Evolutionary conservation across 2,329 filamentous ascomycete species (phyloP).

Genomic region (Zymoseptoria brevis): DNA sequence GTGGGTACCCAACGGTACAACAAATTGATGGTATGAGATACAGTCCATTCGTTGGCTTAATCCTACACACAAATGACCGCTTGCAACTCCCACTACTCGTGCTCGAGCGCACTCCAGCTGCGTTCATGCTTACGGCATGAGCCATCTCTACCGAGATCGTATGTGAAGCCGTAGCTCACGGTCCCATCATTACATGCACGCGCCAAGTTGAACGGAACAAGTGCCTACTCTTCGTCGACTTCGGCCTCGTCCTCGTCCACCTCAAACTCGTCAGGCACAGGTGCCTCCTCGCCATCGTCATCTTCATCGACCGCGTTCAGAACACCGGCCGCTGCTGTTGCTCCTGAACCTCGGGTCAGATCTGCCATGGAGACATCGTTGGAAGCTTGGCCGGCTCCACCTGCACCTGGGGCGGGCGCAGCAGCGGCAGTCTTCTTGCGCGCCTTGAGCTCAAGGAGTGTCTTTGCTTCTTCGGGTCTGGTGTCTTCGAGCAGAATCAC

Average conservation of each 20-base stretch:
- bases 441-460: conserved; percentile 81
- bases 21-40: not conserved
- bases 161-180: not conserved
- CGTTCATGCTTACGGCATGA: not conserved
- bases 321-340: conserved; percentile 55
- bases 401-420: conserved; percentile 31
- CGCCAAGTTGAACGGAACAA: not conserved
- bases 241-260: conserved; percentile 59
- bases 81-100: not conserved
- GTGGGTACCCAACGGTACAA: not conserved
- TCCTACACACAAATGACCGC: not conserved
- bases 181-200: not conserved
- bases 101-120: not conserved
- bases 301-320: conserved; percentile 85
- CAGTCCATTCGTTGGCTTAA: not conserved
- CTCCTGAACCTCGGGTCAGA: conserved; percentile 23
- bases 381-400: conserved; percentile 10
- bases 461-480: conserved; percentile 67
- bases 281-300: conserved; percentile 65
- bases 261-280: conserved; percentile 64
- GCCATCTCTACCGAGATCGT: not conserved
- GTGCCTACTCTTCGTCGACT: conserved; percentile 17
- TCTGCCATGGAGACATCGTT: conserved; percentile 28
- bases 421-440: conserved; percentile 59
- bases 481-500: conserved; percentile 86